These are phyloP conservation scores for Gossypium bickii DNA, from an alignment of 345 rosid species.

Conservation along the genomic window DNA sequence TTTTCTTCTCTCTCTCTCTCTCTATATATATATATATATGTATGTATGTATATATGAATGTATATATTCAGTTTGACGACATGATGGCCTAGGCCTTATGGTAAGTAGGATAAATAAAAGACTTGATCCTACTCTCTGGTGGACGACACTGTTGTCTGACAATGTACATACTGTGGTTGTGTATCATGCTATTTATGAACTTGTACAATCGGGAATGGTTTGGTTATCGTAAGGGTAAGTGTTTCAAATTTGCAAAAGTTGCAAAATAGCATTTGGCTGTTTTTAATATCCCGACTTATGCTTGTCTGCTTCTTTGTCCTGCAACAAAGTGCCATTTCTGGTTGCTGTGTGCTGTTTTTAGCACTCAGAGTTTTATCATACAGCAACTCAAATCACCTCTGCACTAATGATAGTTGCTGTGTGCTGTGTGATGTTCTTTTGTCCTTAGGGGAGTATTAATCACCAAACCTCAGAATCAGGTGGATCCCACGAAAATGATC, in stretches of 20 bases:
- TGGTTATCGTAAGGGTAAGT: neutral
- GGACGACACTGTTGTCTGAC: neutral
- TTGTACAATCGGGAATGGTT: neutral
- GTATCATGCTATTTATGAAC: neutral
- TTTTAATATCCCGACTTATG: neutral
- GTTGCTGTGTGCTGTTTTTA: neutral
- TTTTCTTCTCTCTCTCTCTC: neutral
- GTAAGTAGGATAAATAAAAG: neutral
- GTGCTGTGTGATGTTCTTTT: conserved; percentile 2
- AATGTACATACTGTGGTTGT: neutral
- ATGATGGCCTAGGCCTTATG: neutral
- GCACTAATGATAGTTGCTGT: neutral
- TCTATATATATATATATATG: too few relatives aligned
- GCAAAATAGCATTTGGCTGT: neutral
- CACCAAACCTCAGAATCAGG: conserved; percentile 33
- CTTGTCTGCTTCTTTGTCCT: neutral
- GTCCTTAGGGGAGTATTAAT: conserved; percentile 27
- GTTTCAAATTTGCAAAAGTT: neutral
- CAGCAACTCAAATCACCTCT: neutral
- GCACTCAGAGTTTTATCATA: neutral
- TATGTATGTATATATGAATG: too few relatives aligned
- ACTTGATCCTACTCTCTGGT: neutral
- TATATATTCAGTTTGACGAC: neutral
- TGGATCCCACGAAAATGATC: conserved; percentile 46
- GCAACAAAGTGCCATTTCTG: neutral